Evolutionary conservation across 1,284 basidiomycete genomes (phyloP).

Genomic region (Crepidotus sp.): DNA sequence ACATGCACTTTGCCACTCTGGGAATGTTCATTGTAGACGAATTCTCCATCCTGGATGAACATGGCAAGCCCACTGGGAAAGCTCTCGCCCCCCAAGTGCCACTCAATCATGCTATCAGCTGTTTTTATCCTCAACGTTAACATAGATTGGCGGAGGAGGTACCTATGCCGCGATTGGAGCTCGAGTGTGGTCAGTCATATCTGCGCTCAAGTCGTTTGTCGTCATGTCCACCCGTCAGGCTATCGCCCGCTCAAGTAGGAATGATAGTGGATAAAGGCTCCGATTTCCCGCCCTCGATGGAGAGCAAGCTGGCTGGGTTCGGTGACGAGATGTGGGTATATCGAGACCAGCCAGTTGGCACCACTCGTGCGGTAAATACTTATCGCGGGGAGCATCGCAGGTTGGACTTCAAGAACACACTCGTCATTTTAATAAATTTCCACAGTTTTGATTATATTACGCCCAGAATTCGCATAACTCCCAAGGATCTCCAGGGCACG

Average conservation of each 20-base stretch:
- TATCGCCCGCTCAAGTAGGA: slow-evolving; percentile 47
- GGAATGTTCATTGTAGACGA: slow-evolving; percentile 92
- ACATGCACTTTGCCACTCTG: slow-evolving; percentile 44
- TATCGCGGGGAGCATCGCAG: slow-evolving; percentile 69
- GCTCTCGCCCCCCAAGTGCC: slow-evolving; percentile 43
- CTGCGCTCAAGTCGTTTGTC: slow-evolving; percentile 21
- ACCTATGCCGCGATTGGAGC: slow-evolving; percentile 73
- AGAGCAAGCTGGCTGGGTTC: slow-evolving; percentile 50
- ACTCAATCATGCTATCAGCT: slow-evolving; percentile 1
- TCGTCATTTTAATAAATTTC: background rate
- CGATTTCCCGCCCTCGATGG: slow-evolving; percentile 65
- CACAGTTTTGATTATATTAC: slow-evolving; percentile 79
- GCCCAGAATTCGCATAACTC: slow-evolving; percentile 63
- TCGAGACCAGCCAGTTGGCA: slow-evolving; percentile 47
- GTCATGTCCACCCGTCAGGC: background rate
- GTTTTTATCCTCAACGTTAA: slow-evolving; percentile 7
- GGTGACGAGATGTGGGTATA: slow-evolving; percentile 79
- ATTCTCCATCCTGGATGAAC: slow-evolving; percentile 53
- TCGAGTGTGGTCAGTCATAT: slow-evolving; percentile 51
- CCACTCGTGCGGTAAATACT: slow-evolving; percentile 73
- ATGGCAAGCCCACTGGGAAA: slow-evolving; percentile 42
- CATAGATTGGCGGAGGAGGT: slow-evolving; percentile 88
- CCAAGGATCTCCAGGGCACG: slow-evolving; percentile 55
- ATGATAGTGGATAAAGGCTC: slow-evolving; percentile 80
- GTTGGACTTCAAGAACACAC: slow-evolving; percentile 31